phyloP scores from a whole-genome alignment of 2,329 filamentous ascomycete genomes.

The Xylaria sp. region DNA sequence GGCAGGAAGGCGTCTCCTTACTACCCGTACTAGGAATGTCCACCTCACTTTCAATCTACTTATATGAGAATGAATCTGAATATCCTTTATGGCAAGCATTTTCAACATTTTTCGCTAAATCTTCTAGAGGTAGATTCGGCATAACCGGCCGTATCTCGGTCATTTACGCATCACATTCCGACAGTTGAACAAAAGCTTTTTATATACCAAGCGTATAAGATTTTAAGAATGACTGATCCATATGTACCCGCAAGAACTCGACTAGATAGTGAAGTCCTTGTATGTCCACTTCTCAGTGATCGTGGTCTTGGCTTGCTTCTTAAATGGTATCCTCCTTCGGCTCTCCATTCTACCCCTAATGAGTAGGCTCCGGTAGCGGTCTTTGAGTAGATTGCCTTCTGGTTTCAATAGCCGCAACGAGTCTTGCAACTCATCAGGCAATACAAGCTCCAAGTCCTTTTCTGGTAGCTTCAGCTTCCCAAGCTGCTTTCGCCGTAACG shows the following conservation, averaged over 20 bases:
- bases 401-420: constrained; percentile 85
- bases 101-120: constrained; percentile 7
- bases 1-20: background rate
- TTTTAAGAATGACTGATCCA: background rate
- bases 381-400: constrained; percentile 93
- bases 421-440: constrained; percentile 86
- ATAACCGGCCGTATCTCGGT: constrained; percentile 28
- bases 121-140: constrained; percentile 8
- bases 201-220: constrained; percentile 9
- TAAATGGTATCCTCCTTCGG: constrained; percentile 80
- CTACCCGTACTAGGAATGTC: background rate
- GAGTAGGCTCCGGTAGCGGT: constrained; percentile 89
- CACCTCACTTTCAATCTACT: background rate
- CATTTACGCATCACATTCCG: constrained; percentile 7
- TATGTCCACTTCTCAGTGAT: constrained; percentile 96
- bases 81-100: too few species aligned
- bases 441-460: constrained; percentile 81
- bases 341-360: constrained; percentile 90
- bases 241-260: background rate
- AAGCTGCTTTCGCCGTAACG: constrained; percentile 76
- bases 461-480: constrained; percentile 80
- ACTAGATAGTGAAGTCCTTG: constrained; percentile 83
- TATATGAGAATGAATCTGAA: too few species aligned
- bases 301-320: constrained; percentile 83
- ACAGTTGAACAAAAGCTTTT: background rate